Percentiles rank a stretch among this genome's conserved stretches.
Evolutionary conservation across 2,329 filamentous ascomycete species (phyloP).

Genomic region (Macroventuria anomochaeta): DNA sequence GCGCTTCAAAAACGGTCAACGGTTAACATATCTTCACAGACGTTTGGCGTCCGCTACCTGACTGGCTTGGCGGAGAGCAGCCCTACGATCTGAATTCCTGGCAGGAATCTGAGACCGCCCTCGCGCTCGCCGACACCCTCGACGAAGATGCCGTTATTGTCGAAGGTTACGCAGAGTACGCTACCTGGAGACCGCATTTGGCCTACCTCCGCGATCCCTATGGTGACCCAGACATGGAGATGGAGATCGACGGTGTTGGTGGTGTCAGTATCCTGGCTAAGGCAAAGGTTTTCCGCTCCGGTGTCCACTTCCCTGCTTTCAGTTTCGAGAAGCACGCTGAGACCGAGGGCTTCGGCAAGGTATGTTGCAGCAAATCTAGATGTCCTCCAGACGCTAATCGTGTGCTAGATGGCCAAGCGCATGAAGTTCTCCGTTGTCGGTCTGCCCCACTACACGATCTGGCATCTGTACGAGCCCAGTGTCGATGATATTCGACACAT

Average conservation of each 20-base stretch:
- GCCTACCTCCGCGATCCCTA: conserved; percentile 96
- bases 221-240: conserved; percentile 98
- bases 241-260: conserved; percentile 98
- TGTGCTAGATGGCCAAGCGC: conserved; percentile 86
- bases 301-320: conserved; percentile 97
- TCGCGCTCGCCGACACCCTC: conserved; percentile 89
- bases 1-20: conserved; percentile 13
- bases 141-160: conserved; percentile 99
- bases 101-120: conserved; percentile 97
- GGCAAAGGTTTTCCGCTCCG: conserved; percentile 90
- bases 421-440: conserved; percentile 97
- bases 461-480: conserved; percentile 99
- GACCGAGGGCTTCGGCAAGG: conserved; percentile 98
- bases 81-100: conserved; percentile 98
- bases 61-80: conserved; percentile 98
- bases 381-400: conserved; percentile 31
- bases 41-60: conserved; percentile 97
- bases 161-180: conserved; percentile 97
- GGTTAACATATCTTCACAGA: conserved; percentile 51
- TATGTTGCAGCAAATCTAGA: conserved; percentile 50
- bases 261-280: conserved; percentile 98
- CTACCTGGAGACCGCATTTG: conserved; percentile 95
- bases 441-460: conserved; percentile 96
- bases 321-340: conserved; percentile 99
- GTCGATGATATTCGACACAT: conserved; percentile 97